Evolutionary conservation across 2,329 filamentous ascomycete species (phyloP), one percentile per base, ranked within the genome.

Genomic region (Microcera coccophila): DNA sequence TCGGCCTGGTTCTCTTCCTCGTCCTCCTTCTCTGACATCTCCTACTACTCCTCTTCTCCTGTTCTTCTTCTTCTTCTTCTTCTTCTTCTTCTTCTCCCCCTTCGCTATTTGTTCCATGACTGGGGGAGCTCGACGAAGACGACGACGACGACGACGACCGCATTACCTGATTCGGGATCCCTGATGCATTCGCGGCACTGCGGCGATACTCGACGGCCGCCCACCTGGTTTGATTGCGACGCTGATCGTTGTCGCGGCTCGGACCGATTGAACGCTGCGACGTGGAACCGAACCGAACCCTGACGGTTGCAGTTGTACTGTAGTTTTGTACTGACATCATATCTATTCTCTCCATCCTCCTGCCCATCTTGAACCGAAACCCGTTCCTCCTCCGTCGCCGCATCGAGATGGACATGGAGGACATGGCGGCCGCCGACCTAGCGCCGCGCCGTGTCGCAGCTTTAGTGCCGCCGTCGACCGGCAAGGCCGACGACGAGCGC

Each of bases 31-130:
- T n/a, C 15, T n/a, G 9, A 8, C 29, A 32, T 32, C 40, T 36
- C 11, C 20, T 44, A 43, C 42, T 32, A 36, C 32, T 44, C 50
- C 36, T 40, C 39, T 44, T 22, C 31, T 44, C 38, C 28, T 19
- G 8, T 28, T 41, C 40, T 15, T 38, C 32, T 26, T 44, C 20
- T 41, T 41, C 21, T 37, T 42, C 34, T 34, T 19, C 29, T 35
- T 19, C 21, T 22, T 17, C 31, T 22, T 38, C 24, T 36, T 4
- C 15, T 22, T 24, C 20, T 24, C 18, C 20, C 15, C 16, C 32
- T 5, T 35, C n/a, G n/a, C n/a, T n/a, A n/a, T n/a, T n/a, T n/a
- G n/a, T n/a, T n/a, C n/a, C n/a, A n/a, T n/a, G n/a, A n/a, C n/a
- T n/a, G n/a, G n/a, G n/a, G n/a, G n/a, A n/a, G n/a, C n/a, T n/a